These are phyloP conservation scores for Lodderomyces jiufengensis DNA, from an alignment of 1,139 yeast genomes.

Conservation along the genomic window DNA sequence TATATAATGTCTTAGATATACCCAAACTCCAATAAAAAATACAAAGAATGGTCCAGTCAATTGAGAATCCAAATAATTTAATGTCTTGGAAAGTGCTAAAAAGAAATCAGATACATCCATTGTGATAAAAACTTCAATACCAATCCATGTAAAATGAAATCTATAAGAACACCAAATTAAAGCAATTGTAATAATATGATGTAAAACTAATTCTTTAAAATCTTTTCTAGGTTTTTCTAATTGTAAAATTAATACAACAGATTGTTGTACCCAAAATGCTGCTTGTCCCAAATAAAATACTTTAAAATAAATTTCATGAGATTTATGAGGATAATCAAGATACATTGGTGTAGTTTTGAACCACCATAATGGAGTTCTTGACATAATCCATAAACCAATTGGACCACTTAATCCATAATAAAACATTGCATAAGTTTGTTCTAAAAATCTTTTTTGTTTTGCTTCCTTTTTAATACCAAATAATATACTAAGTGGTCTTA, in stretches of 20 bases:
- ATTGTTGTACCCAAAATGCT: slow-evolving; percentile 96
- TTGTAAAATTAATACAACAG: slow-evolving; percentile 74
- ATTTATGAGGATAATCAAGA: slow-evolving; percentile 74
- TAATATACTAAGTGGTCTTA: slow-evolving; percentile 63
- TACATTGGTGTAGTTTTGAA: slow-evolving; percentile 84
- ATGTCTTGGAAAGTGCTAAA: slow-evolving; percentile 75
- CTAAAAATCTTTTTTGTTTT: slow-evolving; percentile 80
- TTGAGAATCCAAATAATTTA: slow-evolving; percentile 75
- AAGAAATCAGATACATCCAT: slow-evolving; percentile 96
- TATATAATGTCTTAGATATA: slow-evolving; percentile 82
- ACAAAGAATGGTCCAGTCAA: slow-evolving; percentile 63
- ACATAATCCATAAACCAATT: slow-evolving; percentile 85
- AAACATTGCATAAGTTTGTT: slow-evolving; percentile 80
- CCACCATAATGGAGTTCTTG: slow-evolving; percentile 78
- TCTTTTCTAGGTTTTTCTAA: slow-evolving; percentile 95
- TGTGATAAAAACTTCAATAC: slow-evolving; percentile 82
- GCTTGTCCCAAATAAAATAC: slow-evolving; percentile 88
- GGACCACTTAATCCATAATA: slow-evolving; percentile 85
- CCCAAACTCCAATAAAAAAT: slow-evolving; percentile 72
- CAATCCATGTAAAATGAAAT: slow-evolving; percentile 96
- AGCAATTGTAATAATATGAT: slow-evolving; percentile 87
- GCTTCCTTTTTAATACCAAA: slow-evolving; percentile 55
- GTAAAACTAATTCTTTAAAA: slow-evolving; percentile 84
- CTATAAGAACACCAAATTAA: slow-evolving; percentile 87
- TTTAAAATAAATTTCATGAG: slow-evolving; percentile 70